Percentiles rank a stretch among this genome's conserved stretches.
Evolutionary conservation across 176 grass and related monocot species (phyloP).

Genomic region (Carex scoparia): DNA sequence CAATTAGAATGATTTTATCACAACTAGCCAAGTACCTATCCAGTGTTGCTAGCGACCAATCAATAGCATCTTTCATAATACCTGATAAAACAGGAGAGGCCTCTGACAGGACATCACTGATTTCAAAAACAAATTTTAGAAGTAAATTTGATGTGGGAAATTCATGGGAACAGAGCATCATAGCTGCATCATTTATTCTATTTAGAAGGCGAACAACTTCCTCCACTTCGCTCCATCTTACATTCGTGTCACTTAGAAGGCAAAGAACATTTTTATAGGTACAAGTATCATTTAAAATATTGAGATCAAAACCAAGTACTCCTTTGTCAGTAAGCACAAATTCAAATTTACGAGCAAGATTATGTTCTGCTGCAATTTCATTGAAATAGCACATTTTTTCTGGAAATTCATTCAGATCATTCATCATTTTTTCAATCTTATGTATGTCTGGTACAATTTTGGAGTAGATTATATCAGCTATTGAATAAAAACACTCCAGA

Average conservation of each 20-base stretch:
- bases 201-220: background rate
- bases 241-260: background rate
- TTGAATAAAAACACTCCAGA: too few relatives aligned
- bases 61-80: background rate
- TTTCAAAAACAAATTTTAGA: background rate
- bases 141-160: slow-evolving; percentile 13
- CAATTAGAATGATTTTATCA: background rate
- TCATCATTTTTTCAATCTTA: background rate
- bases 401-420: background rate
- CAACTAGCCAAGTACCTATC: background rate
- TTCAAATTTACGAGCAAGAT: background rate
- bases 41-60: background rate
- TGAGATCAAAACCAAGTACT: background rate
- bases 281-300: background rate
- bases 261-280: background rate
- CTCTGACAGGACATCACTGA: background rate
- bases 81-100: background rate
- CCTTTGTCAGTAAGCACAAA: background rate
- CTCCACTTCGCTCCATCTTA: background rate
- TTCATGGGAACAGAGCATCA: background rate
- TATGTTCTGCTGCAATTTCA: background rate
- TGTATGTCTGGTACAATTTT: background rate
- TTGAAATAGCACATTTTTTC: background rate
- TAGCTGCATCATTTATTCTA: background rate
- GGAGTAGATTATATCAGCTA: background rate